Evolutionary conservation across 352 stramenopile genomes (phyloP), one percentile per base, ranked within the genome.

Genomic region (Ophiocytium majus): DNA sequence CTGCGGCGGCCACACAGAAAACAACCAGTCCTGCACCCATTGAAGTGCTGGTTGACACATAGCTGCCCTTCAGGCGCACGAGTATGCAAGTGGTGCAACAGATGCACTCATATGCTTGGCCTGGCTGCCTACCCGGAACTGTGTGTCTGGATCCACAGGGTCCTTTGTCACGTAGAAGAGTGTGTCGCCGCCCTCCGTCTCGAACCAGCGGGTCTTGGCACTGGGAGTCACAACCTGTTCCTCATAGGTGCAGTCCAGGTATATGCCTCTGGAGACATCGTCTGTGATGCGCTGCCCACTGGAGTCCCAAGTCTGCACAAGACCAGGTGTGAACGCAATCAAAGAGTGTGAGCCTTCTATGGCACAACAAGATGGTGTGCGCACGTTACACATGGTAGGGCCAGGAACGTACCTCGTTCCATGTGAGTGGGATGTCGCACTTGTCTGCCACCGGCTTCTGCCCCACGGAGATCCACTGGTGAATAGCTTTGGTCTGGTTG

Each of bases 201-300:
- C 94, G 83, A 96, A 98, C 95, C 95, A 98, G 0, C 94, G 78
- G 10, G 19, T 81, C 36, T 81, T 81, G n/a, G 75, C 75, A 36
- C 75, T 81, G 14, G 75, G 19, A 17, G 50, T 31, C 28, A 31
- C 32, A 10, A 81, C 75, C 80, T 92, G 76, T 88, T 96, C 93
- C 81, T 96, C 96, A 86, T 96, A 98, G 0, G 91, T 90, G 86
- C 96, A 99, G 9, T 93, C 91, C 17, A 98, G 89, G 63, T 92
- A 91, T 71, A 97, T 92, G 1, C 94, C 94, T 28, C 89, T 89
- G 10, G 71, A 81, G 9, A 74, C 63, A 0, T 84, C 76, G 17
- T 33, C 28, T 19, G 80, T 63, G 9, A 87, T 1, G 50, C 83
- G 71, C 35, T 79, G 75, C 0, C 80, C 83, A 9, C 10, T 82